Conservation (phyloP, 2,329 filamentous ascomycete species). For the Fusarium bactridioides region DNA sequence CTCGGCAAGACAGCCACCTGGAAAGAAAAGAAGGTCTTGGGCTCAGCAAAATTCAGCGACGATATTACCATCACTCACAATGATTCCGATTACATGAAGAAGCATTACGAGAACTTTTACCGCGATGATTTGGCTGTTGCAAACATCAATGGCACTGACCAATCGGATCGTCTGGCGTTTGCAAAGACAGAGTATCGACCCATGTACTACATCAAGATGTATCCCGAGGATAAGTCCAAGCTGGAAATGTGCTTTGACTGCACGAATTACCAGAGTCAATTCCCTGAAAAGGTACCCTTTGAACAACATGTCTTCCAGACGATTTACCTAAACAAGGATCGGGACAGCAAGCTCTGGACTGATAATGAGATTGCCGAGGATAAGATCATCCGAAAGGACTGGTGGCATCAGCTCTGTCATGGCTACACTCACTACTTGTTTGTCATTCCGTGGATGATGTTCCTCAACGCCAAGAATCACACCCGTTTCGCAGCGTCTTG, state of each 20-base stretch:
- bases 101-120: slow-evolving; percentile 30
- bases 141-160: slow-evolving; percentile 12
- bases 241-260: slow-evolving; percentile 30
- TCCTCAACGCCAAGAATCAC: slow-evolving; percentile 23
- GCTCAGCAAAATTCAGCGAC: slow-evolving; percentile 23
- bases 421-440: slow-evolving; percentile 25
- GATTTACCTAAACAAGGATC: slow-evolving; percentile 61
- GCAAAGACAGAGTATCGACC: slow-evolving; percentile 26
- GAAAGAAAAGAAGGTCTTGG: slow-evolving; percentile 25
- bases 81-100: slow-evolving; percentile 25
- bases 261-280: slow-evolving; percentile 30
- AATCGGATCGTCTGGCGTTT: slow-evolving; percentile 12
- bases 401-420: slow-evolving; percentile 28
- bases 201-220: slow-evolving; percentile 35
- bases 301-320: slow-evolving; percentile 53
- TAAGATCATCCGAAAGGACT: slow-evolving; percentile 26
- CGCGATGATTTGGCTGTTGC: slow-evolving; percentile 16
- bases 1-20: slow-evolving; percentile 21
- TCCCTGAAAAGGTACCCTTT: slow-evolving; percentile 20
- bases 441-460: slow-evolving; percentile 26
- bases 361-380: slow-evolving; percentile 23
- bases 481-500: slow-evolving; percentile 20
- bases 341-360: slow-evolving; percentile 20
- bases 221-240: slow-evolving; percentile 23
- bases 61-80: slow-evolving; percentile 27